Base-by-base conservation (phyloP, 2,329 filamentous ascomycete genomes). In the Leptographium procerum region DNA sequence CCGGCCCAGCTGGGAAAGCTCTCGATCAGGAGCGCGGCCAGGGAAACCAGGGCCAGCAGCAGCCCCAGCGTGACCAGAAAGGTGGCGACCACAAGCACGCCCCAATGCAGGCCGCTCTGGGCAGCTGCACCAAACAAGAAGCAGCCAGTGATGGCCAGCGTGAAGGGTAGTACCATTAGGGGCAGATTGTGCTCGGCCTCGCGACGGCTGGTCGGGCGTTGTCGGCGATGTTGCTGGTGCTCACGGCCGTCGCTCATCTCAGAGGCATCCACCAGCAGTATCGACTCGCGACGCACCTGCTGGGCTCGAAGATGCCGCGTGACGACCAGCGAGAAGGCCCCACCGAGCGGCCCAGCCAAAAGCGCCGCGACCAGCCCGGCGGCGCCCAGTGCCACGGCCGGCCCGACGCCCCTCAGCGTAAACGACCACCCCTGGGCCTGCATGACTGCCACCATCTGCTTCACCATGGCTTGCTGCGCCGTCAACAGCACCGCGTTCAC, bases 121-220 rank as follows among this genome's bases (percentile, higher is more conserved):
- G 66, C 65, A 1, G 67, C 64, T 10, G 34, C 57, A 8, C 68
- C 70, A 50, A 71, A 71, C 40, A 71, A 43, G 53, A 71, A 68
- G 31, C 63, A 63, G 11, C 69, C 69, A 3, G 63, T 61, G 8
- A 71, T 60, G 22, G 66, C 69, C 1, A 63, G 51, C 14, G 64
- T 26, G 19, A 71, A 61, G 1, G 70, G 70, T 28, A 71, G 50
- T 2, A 67, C 57, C n/a, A 71, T 57, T 47, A 67, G 69, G 22
- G 65, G 63, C 13, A 71, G 67, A 50, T 67, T 67, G 54, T 69
- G 66, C 61, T 72, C 70, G 13, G 70, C 65, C 61, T 71, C 66
- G 28, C 69, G 67, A 40, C 24, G 52, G 9, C 33, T 1, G 57
- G 33, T 26, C 24, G 9, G 33, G 11, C 34, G 22, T 28, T 26